Evolutionary conservation across 805 yeast species (phyloP), one percentile per base, ranked within the genome.

Genomic region (Nakazawaea anatomiae): DNA sequence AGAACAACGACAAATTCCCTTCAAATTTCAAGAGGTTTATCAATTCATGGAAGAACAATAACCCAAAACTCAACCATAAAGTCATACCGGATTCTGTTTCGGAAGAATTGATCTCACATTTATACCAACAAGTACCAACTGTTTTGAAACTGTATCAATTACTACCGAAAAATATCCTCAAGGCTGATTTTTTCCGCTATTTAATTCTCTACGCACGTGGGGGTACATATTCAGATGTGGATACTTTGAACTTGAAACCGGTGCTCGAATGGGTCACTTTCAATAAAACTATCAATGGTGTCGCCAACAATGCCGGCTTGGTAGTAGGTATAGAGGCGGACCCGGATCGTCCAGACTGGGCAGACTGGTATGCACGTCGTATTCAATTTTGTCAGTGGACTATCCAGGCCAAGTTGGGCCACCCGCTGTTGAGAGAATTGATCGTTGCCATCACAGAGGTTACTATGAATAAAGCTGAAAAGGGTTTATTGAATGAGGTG

Each of bases 301-400:
- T 42, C 2, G 10, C 46, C 10, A 50, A 50, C 40, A 50, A 45
- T n/a, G 78, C 89, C 2, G 98, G 98, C 0, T 72, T 92, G 27
- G 83, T 85, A 3, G 79, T 92, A 6, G 98, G 98, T 0, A 88
- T 92, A 42, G 99, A 94, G 65, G 97, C 97, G 1, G 99, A 92
- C 60, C 97, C 98, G 0, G 97, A 92, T 64, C 74, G 98, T 57
- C 85, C 85, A 0, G 98, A 92, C 66, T 94, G 99, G 99, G 70
- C 77, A 31, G 85, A 85, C 6, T 90, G 95, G 91, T 92, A 89
- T 62, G 95, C 97, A 0, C 76, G 97, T 47, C 75, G 98, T 55
- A 81, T 92, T 42, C 99, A 92, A 69, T 87, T 92, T 61, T 91
- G 98, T 64, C 98, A 92, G 68, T 92, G 99, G 99, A 89, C 97